Conservation (phyloP, 768 basidiomycete genomes). For the Paxillus rubicundulus region DNA sequence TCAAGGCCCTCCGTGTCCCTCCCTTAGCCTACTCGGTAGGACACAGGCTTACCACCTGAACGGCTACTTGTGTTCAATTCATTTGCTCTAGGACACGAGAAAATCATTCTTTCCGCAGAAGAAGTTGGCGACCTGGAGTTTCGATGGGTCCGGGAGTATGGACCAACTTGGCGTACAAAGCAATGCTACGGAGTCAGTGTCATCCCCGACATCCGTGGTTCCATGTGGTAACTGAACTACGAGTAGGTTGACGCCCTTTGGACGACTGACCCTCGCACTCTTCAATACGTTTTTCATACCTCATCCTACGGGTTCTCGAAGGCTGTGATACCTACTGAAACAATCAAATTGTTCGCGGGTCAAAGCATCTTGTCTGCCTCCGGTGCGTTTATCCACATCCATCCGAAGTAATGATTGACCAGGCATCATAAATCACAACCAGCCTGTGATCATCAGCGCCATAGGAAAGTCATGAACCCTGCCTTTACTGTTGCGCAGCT, state of each 20-base stretch:
- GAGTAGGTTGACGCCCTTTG: slow-evolving; percentile 28
- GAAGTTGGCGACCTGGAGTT: slow-evolving; percentile 32
- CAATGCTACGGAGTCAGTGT: slow-evolving; percentile 11
- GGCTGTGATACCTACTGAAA: slow-evolving; percentile 5
- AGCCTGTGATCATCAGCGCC: slow-evolving; percentile 26
- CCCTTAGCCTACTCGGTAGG: slow-evolving; percentile 2
- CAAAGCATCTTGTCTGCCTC: slow-evolving; percentile 18
- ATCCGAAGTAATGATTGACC: neutral
- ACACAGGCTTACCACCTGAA: neutral
- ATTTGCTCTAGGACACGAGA: slow-evolving; percentile 21
- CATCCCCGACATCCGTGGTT: neutral
- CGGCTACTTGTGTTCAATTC: neutral
- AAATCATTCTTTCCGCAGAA: slow-evolving; percentile 16
- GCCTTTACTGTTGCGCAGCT: slow-evolving; percentile 27
- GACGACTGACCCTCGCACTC: slow-evolving; percentile 26
- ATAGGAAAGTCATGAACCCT: slow-evolving; percentile 29
- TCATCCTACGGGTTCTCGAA: slow-evolving; percentile 29
- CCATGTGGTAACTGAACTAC: neutral
- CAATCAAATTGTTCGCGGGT: slow-evolving; percentile 20
- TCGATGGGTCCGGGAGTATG: slow-evolving; percentile 26
- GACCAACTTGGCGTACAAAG: slow-evolving; percentile 19
- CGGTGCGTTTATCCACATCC: slow-evolving; percentile 7
- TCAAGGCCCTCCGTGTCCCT: slow-evolving; percentile 3
- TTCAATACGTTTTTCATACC: slow-evolving; percentile 28
- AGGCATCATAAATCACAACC: neutral